Conservation (phyloP, 164 flowering plant genomes). For the Nymphaea colorata region DNA sequence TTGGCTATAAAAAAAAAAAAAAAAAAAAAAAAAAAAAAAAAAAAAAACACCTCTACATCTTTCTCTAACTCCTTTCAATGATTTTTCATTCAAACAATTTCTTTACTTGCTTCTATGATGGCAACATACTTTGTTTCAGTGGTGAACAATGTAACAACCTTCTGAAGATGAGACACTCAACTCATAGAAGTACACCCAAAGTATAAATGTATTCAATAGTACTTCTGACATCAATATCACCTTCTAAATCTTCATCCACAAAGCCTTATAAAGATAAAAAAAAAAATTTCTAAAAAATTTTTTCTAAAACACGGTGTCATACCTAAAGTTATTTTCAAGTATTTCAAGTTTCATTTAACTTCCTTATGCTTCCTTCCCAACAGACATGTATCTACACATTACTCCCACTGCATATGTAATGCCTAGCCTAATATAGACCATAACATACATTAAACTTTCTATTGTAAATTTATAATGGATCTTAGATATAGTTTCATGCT, state of each 20-base stretch:
- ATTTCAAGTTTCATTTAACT: not conserved
- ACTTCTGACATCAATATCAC: not conserved
- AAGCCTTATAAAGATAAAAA: not conserved
- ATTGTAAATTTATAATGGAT: not conserved
- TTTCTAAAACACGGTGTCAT: not conserved
- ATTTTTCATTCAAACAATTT: not conserved
- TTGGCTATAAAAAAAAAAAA: too few relatives aligned
- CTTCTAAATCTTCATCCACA: not conserved
- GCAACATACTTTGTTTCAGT: not conserved
- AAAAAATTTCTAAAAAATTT: too few relatives aligned
- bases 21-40: too few relatives aligned
- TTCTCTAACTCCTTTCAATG: not conserved
- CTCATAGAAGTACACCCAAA: not conserved
- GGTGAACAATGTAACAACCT: too few relatives aligned
- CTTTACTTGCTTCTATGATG: not conserved
- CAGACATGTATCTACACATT: not conserved
- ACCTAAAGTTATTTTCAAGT: too few relatives aligned
- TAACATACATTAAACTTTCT: not conserved
- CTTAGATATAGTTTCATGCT: not conserved
- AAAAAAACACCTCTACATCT: too few relatives aligned
- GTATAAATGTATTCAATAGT: not conserved
- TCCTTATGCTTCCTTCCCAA: not conserved
- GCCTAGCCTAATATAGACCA: not conserved
- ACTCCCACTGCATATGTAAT: not conserved
- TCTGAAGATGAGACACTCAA: too few relatives aligned